These are phyloP conservation scores for Gleditsia sinensis DNA, from an alignment of 306 rosid species.

Conservation along the genomic window DNA sequence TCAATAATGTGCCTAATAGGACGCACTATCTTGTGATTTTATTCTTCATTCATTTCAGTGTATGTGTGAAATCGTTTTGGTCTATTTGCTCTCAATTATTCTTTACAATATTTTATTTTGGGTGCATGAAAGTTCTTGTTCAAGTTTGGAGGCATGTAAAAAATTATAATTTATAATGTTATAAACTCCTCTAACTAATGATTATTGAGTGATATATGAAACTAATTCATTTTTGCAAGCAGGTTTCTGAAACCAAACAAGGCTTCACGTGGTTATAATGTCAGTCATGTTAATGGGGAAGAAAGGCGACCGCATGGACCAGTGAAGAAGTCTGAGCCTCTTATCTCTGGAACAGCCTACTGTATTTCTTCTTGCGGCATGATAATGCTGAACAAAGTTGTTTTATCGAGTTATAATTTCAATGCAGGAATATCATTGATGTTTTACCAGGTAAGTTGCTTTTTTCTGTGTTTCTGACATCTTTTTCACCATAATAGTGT, in stretches of 20 bases:
- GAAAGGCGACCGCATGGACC: conserved; percentile 62
- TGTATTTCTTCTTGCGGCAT: conserved; percentile 92
- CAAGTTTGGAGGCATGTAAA: conserved; percentile 12
- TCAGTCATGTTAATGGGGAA: conserved; percentile 39
- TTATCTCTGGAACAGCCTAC: conserved; percentile 81
- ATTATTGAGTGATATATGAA: conserved; percentile 15
- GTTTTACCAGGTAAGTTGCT: conserved; percentile 77
- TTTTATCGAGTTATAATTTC: conserved; percentile 76
- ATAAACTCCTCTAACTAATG: background rate
- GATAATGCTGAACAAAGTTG: conserved; percentile 84
- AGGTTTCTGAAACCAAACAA: conserved; percentile 65
- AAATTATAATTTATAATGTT: background rate
- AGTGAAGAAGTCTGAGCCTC: conserved; percentile 63
- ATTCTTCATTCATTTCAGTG: background rate
- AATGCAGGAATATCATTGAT: conserved; percentile 85
- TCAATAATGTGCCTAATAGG: background rate
- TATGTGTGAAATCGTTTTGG: background rate
- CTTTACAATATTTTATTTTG: background rate
- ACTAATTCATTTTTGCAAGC: conserved; percentile 31
- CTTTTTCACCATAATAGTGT: background rate
- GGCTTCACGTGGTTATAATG: conserved; percentile 37
- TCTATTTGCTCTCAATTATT: conserved; percentile 1
- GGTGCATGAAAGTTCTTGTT: conserved; percentile 12
- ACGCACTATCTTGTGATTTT: background rate
- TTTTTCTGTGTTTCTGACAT: background rate